A percentile compares a stretch with the other conserved stretches of the same genome.
phyloP scores from a whole-genome alignment of 2,329 filamentous ascomycete genomes.

The Boeremia lycopersici region DNA sequence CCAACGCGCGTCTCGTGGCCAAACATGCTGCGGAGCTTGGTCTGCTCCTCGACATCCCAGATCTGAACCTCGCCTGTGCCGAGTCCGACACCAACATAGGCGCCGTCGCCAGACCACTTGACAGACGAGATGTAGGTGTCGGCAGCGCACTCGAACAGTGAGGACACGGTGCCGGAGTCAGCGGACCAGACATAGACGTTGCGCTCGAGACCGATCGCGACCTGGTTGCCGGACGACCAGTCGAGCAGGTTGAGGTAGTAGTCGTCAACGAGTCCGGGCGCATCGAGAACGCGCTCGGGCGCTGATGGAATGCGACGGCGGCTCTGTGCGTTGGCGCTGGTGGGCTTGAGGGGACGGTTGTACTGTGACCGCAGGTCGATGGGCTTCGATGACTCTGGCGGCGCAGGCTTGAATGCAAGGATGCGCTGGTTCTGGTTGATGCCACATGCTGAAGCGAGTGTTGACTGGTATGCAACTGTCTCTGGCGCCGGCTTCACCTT shows the following conservation, averaged over 20 bases:
- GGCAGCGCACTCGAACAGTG: conserved; percentile 81
- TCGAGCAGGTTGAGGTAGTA: conserved; percentile 99
- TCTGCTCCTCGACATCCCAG: conserved; percentile 95
- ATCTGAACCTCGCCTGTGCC: conserved; percentile 97
- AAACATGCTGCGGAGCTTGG: conserved; percentile 97
- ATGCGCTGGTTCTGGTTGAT: conserved; percentile 94
- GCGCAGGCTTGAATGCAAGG: conserved; percentile 95
- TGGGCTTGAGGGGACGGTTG: conserved; percentile 89
- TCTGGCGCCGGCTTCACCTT: conserved; percentile 84
- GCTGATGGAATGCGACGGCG: conserved; percentile 91
- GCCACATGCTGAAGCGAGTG: conserved; percentile 86
- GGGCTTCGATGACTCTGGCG: conserved; percentile 97
- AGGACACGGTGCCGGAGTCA: conserved; percentile 86
- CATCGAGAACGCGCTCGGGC: conserved; percentile 94
- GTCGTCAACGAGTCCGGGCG: conserved; percentile 93
- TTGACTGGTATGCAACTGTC: conserved; percentile 88
- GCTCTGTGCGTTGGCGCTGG: conserved; percentile 79
- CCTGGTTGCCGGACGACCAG: conserved; percentile 97
- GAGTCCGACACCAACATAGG: conserved; percentile 93
- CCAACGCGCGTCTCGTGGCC: conserved; percentile 96
- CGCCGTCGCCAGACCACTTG: conserved; percentile 97
- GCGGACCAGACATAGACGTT: conserved; percentile 99
- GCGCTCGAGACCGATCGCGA: conserved; percentile 95
- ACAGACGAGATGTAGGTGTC: conserved; percentile 98
- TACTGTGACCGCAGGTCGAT: conserved; percentile 98